Conservation (phyloP, 441 rosid genomes). For the Croton setiger region DNA sequence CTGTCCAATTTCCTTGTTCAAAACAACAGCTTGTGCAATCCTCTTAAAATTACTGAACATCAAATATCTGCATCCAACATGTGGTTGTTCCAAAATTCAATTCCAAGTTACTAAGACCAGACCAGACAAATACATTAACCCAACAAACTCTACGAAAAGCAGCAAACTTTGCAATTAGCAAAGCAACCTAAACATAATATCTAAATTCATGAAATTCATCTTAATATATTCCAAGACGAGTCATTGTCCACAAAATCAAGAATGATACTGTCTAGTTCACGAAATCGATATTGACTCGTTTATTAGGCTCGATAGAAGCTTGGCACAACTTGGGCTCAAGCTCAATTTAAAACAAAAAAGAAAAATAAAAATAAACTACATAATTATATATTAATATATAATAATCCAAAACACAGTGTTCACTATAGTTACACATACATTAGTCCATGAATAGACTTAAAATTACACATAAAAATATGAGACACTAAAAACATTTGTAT, state of each 20-base stretch:
- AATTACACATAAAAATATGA: too few relatives aligned
- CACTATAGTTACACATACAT: too few relatives aligned
- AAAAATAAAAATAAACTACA: too few relatives aligned
- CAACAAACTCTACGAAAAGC: not conserved
- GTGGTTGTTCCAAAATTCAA: constrained; percentile 5
- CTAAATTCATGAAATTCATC: not conserved
- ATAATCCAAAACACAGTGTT: too few relatives aligned
- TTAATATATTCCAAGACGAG: not conserved
- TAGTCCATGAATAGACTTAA: too few relatives aligned
- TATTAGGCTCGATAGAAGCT: too few relatives aligned
- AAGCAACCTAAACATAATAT: not conserved
- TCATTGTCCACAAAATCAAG: constrained; percentile 13
- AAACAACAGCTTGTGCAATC: constrained; percentile 31
- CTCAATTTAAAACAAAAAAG: too few relatives aligned
- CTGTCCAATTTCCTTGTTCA: constrained; percentile 25
- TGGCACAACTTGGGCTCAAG: too few relatives aligned
- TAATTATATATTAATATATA: too few relatives aligned
- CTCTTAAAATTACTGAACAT: constrained; percentile 39
- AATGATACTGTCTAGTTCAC: not conserved
- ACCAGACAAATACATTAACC: not conserved
- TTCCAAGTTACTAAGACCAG: not conserved
- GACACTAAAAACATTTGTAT: too few relatives aligned
- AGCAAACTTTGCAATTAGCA: not conserved
- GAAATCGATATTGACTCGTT: too few relatives aligned
- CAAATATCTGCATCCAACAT: constrained; percentile 56